phyloP scores from a whole-genome alignment of 1,284 basidiomycete species.

The Heterobasidion occidentale region DNA sequence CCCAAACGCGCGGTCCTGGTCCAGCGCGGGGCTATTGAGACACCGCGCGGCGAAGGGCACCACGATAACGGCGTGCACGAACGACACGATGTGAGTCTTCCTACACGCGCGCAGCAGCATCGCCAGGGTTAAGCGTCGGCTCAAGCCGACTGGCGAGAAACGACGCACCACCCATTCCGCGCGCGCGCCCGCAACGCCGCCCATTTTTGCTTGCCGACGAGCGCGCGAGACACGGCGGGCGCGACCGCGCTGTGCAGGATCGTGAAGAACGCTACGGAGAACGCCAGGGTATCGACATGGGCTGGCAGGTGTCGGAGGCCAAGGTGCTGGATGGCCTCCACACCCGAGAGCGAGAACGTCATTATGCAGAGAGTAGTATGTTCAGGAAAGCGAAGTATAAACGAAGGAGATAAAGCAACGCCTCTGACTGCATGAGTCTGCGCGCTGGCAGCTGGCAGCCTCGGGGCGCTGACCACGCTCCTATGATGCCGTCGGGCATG shows the following conservation, averaged over 20 bases:
- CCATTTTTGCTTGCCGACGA: conserved; percentile 28
- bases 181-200: conserved; percentile 29
- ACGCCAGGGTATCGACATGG: conserved; percentile 62
- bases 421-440: too few relatives aligned
- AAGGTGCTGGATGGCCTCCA: neutral
- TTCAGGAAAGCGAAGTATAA: neutral
- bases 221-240: conserved; percentile 35
- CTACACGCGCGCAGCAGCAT: conserved; percentile 11
- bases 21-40: conserved; percentile 30
- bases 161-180: conserved; percentile 45
- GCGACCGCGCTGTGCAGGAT: conserved; percentile 41
- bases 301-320: conserved; percentile 38
- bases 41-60: conserved; percentile 39
- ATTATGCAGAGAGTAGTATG: neutral
- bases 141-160: neutral
- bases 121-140: neutral
- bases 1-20: conserved; percentile 43
- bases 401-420: neutral
- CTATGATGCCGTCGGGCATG: too few relatives aligned
- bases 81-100: conserved; percentile 46
- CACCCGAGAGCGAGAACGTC: neutral
- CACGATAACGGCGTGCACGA: conserved; percentile 44
- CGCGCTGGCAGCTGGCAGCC: too few relatives aligned
- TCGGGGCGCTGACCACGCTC: too few relatives aligned
- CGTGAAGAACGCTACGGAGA: conserved; percentile 42